Evolutionary conservation across 192 early-diverging fungal genomes (phyloP).

Genomic region (Podila verticillata): DNA sequence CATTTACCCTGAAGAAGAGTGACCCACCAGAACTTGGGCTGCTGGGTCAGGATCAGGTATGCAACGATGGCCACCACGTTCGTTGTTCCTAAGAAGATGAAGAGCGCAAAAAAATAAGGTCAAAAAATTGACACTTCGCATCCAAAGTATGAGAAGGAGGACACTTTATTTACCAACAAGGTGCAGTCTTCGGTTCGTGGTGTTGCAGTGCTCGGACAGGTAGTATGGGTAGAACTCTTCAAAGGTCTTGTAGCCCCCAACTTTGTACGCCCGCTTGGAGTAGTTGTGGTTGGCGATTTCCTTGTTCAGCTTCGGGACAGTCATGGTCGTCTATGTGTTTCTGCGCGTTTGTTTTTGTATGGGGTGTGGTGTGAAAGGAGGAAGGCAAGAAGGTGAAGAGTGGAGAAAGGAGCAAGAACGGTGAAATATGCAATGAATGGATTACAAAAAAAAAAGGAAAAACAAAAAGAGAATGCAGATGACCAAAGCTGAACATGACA

Average conservation of each 20-base stretch:
- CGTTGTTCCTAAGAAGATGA: conserved; percentile 41
- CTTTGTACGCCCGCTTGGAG: conserved; percentile 47
- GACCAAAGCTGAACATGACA: no score
- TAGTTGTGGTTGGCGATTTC: conserved; percentile 61
- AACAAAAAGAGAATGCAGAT: no score
- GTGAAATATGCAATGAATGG: no score
- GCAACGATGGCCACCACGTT: conserved; percentile 34
- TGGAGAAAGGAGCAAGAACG: neutral
- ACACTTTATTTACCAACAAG: conserved; percentile 55
- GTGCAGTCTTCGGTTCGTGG: conserved; percentile 62
- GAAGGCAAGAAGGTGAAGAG: neutral
- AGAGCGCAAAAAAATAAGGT: neutral
- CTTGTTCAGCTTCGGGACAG: conserved; percentile 21
- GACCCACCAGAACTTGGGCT: conserved; percentile 45
- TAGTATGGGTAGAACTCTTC: conserved; percentile 77
- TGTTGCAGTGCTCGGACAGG: conserved; percentile 66
- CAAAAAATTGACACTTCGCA: neutral
- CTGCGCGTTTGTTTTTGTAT: neutral
- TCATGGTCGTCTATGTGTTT: conserved; percentile 10
- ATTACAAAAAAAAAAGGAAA: no score
- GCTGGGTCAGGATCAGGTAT: conserved; percentile 22
- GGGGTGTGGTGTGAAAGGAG: neutral
- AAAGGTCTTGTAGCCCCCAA: conserved; percentile 60
- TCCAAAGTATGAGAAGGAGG: neutral
- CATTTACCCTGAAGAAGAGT: conserved; percentile 50